Evolutionary conservation across 2,329 filamentous ascomycete genomes (phyloP), one percentile per base, ranked within the genome.

Genomic region (Laburnicola sp.): DNA sequence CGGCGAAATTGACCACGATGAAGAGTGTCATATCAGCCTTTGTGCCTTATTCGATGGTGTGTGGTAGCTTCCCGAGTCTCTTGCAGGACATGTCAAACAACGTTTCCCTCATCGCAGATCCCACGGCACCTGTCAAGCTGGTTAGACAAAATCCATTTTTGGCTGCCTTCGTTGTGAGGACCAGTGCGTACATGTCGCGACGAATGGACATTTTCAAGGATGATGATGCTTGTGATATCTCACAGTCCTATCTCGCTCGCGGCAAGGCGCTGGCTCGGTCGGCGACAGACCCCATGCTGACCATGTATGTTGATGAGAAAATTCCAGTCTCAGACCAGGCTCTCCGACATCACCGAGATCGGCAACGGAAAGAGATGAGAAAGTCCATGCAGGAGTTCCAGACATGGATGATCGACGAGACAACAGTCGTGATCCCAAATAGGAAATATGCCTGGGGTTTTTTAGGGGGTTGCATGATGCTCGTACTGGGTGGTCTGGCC

Each of bases 131-230:
- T 25, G 40, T 43, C 2, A 43, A 43, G 27, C 28, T 43, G 16
- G 40, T 43, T 11, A 25, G 16, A 43, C 40, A 43, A 26, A 32
- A 43, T 23, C 40, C 40, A 10, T 43, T 43, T 21, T 9, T 43
- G 2, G 40, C 40, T 43, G 26, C 40, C 3, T 7, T 43, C 5
- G 40, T 16, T 32, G 40, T 43, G 5, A 31, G 27, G 9, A 43
- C 40, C 6, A 43, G 40, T 23, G 40, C 40, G 3, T 43, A 43
- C 16, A 43, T 43, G 40, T 43, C 40, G 16, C 40, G 40, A 6
- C 40, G 40, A 6, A 43, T 43, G 40, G 40, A 43, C 21, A n/a
- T 43, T 7, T 43, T 43, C 40, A 43, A 32, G 21, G 40, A 43
- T 22, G 40, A 43, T 8, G 40, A 43, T 25, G 40, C 40, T 16